A percentile compares a stretch with the other conserved stretches of the same genome.
phyloP scores from a whole-genome alignment of 2,329 filamentous ascomycete genomes.

The Monosporascus ibericus region DNA sequence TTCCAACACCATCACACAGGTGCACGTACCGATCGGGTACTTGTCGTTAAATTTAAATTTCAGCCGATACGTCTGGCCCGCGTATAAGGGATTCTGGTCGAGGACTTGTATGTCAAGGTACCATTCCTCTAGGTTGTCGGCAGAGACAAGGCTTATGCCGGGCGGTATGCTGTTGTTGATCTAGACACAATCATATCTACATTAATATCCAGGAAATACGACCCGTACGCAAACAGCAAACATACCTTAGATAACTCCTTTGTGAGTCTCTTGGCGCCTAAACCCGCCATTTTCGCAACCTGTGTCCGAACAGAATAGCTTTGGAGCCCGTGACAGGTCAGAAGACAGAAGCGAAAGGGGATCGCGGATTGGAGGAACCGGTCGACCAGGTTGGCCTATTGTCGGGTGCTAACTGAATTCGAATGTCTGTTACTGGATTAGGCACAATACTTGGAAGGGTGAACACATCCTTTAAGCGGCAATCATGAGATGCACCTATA shows the following conservation, averaged over 20 bases:
- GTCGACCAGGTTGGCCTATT: no score
- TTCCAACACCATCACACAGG: neutral
- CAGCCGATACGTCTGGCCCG: conserved; percentile 71
- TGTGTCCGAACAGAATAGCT: no score
- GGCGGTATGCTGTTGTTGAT: conserved; percentile 54
- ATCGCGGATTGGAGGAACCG: no score
- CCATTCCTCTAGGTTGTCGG: conserved; percentile 86
- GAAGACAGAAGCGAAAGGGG: no score
- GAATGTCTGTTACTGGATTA: no score
- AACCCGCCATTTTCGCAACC: conserved; percentile 28
- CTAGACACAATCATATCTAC: conserved; percentile 26
- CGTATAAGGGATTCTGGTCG: conserved; percentile 84
- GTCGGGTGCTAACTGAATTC: no score
- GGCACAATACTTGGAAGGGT: no score
- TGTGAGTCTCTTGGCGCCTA: conserved; percentile 50
- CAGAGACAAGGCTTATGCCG: conserved; percentile 71
- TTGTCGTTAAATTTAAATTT: conserved; percentile 78
- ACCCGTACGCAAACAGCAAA: neutral
- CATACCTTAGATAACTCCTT: conserved; percentile 55
- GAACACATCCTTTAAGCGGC: no score
- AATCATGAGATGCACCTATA: no score
- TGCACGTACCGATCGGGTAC: conserved; percentile 80
- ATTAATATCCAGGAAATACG: conserved; percentile 2
- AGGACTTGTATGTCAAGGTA: conserved; percentile 85
- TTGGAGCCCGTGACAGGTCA: no score